Percentiles rank a stretch among this genome's conserved stretches.
These are phyloP conservation scores for Suillus brevipes DNA, from an alignment of 768 basidiomycete species.

Conservation along the genomic window DNA sequence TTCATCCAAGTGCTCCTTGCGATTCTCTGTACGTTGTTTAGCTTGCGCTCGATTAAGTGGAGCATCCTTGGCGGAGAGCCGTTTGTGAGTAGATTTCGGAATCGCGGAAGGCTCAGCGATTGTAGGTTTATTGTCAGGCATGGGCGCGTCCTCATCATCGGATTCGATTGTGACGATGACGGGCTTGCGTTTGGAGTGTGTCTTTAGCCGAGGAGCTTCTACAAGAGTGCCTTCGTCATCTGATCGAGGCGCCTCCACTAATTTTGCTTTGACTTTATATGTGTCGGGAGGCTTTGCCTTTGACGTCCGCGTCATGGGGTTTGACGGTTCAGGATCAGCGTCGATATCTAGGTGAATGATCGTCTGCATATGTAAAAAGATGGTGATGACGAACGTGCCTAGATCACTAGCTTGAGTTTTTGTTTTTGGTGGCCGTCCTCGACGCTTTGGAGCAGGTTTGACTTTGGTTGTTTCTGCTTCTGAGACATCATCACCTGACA, in stretches of 20 bases:
- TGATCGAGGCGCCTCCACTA: conserved; percentile 11
- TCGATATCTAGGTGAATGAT: background rate
- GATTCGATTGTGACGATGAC: background rate
- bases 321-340: conserved; percentile 8
- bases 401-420: conserved; percentile 11
- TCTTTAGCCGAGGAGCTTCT: conserved; percentile 18
- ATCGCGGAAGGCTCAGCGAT: background rate
- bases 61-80: background rate
- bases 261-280: conserved; percentile 12
- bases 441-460: conserved; percentile 19
- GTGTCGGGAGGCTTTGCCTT: background rate
- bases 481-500: background rate
- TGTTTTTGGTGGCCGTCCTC: conserved; percentile 14
- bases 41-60: background rate
- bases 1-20: background rate
- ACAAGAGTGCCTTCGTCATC: conserved; percentile 31
- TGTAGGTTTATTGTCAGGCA: background rate
- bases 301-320: background rate
- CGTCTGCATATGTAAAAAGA: background rate
- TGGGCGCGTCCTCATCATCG: background rate
- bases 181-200: conserved; percentile 8
- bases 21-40: background rate
- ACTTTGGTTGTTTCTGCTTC: conserved; percentile 3
- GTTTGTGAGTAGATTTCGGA: background rate
- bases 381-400: background rate